Percentiles rank a stretch among this genome's conserved stretches.
Evolutionary conservation across 805 yeast genomes (phyloP).

Genomic region (Hanseniaspora singularis): DNA sequence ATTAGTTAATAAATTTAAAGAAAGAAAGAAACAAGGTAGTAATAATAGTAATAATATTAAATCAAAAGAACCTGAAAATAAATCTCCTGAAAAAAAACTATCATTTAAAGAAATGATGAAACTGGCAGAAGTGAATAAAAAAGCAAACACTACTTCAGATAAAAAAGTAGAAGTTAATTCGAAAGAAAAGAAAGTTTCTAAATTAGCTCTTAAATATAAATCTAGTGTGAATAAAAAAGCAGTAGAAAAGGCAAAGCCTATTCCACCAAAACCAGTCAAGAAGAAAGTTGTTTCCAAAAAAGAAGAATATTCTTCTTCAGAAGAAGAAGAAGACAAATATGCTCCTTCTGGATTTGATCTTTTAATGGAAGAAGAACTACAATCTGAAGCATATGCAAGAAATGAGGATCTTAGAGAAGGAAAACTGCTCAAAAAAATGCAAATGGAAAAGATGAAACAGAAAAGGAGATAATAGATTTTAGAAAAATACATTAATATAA

Average conservation of each 20-base stretch:
- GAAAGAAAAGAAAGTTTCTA: background rate
- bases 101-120: constrained; percentile 47
- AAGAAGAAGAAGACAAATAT: constrained; percentile 57
- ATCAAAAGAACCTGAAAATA: background rate
- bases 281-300: constrained; percentile 30
- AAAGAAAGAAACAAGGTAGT: constrained; percentile 14
- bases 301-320: too few species aligned
- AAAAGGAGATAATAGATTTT: background rate
- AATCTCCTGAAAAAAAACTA: constrained; percentile 34
- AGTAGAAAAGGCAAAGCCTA: background rate
- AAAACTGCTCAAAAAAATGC: constrained; percentile 41
- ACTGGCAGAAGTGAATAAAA: constrained; percentile 37
- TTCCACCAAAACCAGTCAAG: constrained; percentile 47
- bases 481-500: background rate
- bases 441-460: constrained; percentile 31
- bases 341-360: constrained; percentile 90
- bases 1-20: constrained; percentile 2
- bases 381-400: constrained; percentile 50
- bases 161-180: background rate
- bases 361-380: constrained; percentile 64
- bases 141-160: constrained; percentile 1
- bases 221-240: background rate
- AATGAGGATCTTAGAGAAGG: constrained; percentile 67
- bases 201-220: too few species aligned
- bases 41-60: constrained; percentile 7